Evolutionary conservation across 179 eudicot genomes (phyloP), one percentile per base, ranked within the genome.

Genomic region (Corrigiola litoralis): DNA sequence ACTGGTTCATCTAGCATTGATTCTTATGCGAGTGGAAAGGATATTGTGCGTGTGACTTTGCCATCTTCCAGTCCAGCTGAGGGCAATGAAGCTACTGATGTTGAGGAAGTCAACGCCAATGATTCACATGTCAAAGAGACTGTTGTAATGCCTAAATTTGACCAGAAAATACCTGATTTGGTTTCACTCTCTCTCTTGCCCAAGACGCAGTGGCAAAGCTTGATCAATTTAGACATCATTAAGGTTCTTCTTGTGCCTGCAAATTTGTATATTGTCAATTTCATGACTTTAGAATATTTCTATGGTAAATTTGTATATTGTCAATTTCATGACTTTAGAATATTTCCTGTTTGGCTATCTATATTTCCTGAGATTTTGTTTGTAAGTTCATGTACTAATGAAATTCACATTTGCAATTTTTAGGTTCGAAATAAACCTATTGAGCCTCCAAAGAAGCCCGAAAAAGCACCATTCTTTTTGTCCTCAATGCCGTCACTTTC

Each of bases 151-250:
- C 52, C 49, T 61, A 59, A 60, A 46, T 73, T 66, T 70, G 73
- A 80, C 64, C 79, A 73, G 60, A 87, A 82, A 65, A 91, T 95
- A 27, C 99, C 99, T 9, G 96, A 95, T 78, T 84, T 95, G 20
- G 92, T 95, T 63, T 80, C 99, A 34, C 97, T 95, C 33, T 88
- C 99, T 4, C 72, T 95, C 58, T 76, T 95, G 70, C 99, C 99
- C 24, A 91, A 91, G 83, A 88, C 89, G 47, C 99, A 95, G 76
- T 95, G 99, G 99, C 99, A 95, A 68, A 88, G 99, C 77, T 80
- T 95, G 85, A 79, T 91, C 79, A 91, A 95, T 73, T 70, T 95
- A 75, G 99, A 95, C 63, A 82, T 91, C 33, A 95, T 95, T 45
- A 95, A 95, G 91, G 96, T 89, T 68, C 65, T 37, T 60, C 61